These are phyloP conservation scores for Eucalyptus marginata DNA, from an alignment of 345 rosid genomes.

Conservation along the genomic window DNA sequence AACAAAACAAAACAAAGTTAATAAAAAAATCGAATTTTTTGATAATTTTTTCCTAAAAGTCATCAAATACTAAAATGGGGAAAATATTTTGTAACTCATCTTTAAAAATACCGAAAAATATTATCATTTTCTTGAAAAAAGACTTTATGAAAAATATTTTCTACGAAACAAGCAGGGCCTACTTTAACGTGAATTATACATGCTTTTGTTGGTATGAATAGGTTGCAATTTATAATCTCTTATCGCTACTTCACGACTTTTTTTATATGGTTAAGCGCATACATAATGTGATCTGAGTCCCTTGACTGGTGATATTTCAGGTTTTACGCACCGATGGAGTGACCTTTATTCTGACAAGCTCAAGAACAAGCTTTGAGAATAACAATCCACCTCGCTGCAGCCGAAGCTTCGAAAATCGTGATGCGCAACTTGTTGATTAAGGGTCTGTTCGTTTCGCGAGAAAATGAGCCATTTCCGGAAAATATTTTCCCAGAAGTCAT, in stretches of 20 bases:
- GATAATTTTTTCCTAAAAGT: no score
- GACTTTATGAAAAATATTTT: no score
- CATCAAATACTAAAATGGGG: neutral
- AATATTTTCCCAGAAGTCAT: no score
- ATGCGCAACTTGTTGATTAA: slow-evolving; percentile 58
- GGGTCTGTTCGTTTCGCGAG: no score
- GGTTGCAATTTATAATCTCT: neutral
- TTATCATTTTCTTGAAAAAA: no score
- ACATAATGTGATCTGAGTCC: neutral
- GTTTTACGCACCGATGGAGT: slow-evolving; percentile 36
- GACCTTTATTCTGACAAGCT: slow-evolving; percentile 58
- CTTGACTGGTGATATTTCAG: slow-evolving; percentile 17
- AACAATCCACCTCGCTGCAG: slow-evolving; percentile 48
- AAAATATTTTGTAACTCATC: no score
- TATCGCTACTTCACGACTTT: neutral
- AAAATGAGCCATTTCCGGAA: no score
- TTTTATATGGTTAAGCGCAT: neutral
- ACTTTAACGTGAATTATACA: neutral
- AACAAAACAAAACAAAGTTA: no score
- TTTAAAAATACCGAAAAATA: no score
- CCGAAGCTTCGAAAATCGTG: slow-evolving; percentile 65
- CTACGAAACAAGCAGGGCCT: neutral
- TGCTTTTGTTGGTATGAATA: neutral
- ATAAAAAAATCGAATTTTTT: neutral
- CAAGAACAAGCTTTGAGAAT: slow-evolving; percentile 36